phyloP scores from a whole-genome alignment of 2,329 filamentous ascomycete species.

The Calonectria pseudoreteaudii region DNA sequence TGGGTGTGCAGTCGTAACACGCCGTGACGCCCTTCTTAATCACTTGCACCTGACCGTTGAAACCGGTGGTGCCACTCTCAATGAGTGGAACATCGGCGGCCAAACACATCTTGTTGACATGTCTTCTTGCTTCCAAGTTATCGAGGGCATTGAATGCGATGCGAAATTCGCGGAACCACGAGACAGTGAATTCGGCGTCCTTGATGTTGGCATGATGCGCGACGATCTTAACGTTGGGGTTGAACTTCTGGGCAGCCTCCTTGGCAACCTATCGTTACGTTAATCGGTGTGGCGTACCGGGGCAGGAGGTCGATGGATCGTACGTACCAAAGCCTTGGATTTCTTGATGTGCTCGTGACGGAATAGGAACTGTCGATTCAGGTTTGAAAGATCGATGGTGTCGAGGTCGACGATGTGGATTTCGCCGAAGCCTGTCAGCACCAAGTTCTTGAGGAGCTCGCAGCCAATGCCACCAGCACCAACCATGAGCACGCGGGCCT shows the following conservation, averaged over 20 bases:
- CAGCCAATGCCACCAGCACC: constrained; percentile 98
- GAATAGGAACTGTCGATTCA: constrained; percentile 98
- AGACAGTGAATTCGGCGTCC: constrained; percentile 84
- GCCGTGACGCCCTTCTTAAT: constrained; percentile 93
- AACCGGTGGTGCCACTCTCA: constrained; percentile 97
- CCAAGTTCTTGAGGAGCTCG: constrained; percentile 96
- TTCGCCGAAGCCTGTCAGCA: constrained; percentile 90
- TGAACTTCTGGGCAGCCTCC: constrained; percentile 90
- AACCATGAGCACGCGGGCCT: constrained; percentile 92
- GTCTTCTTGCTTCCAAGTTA: constrained; percentile 91
- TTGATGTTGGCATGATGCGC: constrained; percentile 97
- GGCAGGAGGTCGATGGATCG: constrained; percentile 13
- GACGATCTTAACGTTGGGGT: constrained; percentile 86
- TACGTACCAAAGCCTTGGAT: constrained; percentile 86
- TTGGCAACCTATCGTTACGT: constrained; percentile 78
- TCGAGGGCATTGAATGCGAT: constrained; percentile 97
- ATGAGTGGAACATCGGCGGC: constrained; percentile 91
- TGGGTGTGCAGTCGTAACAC: constrained; percentile 94
- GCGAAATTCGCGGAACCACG: constrained; percentile 86
- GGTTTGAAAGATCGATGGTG: constrained; percentile 96
- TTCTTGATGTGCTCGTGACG: constrained; percentile 98
- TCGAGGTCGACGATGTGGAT: constrained; percentile 97
- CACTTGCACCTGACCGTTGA: constrained; percentile 97
- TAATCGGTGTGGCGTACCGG: constrained; percentile 29
- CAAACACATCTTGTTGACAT: constrained; percentile 98